phyloP scores from a whole-genome alignment of 495 filamentous ascomycete species.

The Penicillium waksmanii region DNA sequence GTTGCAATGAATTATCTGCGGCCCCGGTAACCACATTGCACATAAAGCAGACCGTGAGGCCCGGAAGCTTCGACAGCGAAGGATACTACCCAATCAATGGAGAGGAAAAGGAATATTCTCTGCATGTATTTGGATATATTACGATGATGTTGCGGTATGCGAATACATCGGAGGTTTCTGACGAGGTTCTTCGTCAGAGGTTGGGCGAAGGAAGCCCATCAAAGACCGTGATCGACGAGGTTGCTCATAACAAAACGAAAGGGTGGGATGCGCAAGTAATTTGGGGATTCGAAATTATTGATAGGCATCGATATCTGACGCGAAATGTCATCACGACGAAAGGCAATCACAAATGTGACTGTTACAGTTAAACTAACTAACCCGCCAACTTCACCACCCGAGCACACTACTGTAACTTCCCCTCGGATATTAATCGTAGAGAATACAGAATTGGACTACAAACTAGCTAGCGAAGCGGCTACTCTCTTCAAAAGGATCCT shows the following conservation, averaged over 20 bases:
- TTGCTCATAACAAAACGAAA: slow-evolving; percentile 19
- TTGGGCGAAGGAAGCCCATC: slow-evolving; percentile 8
- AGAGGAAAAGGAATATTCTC: slow-evolving; percentile 6
- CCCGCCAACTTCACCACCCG: no score
- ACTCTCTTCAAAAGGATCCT: no score
- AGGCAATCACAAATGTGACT: no score
- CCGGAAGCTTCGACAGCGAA: slow-evolving; percentile 23
- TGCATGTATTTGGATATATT: slow-evolving; percentile 29
- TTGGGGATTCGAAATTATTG: slow-evolving; percentile 26
- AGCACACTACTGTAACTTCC: no score
- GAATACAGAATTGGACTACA: no score
- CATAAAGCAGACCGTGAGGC: slow-evolving; percentile 23
- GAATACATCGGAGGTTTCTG: slow-evolving; percentile 5
- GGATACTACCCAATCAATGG: slow-evolving; percentile 19
- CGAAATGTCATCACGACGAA: slow-evolving; percentile 17
- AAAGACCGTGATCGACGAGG: slow-evolving; percentile 22
- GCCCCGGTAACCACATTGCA: slow-evolving; percentile 14
- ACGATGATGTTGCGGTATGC: slow-evolving; percentile 17
- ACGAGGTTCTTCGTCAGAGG: slow-evolving; percentile 14
- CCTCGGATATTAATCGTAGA: no score
- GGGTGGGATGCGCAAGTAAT: slow-evolving; percentile 23
- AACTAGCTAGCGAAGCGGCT: no score
- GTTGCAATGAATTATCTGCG: neutral
- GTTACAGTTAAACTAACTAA: no score
- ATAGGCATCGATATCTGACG: slow-evolving; percentile 20